These are phyloP conservation scores for Heritiera littoralis DNA, from an alignment of 345 rosid genomes.

Conservation along the genomic window DNA sequence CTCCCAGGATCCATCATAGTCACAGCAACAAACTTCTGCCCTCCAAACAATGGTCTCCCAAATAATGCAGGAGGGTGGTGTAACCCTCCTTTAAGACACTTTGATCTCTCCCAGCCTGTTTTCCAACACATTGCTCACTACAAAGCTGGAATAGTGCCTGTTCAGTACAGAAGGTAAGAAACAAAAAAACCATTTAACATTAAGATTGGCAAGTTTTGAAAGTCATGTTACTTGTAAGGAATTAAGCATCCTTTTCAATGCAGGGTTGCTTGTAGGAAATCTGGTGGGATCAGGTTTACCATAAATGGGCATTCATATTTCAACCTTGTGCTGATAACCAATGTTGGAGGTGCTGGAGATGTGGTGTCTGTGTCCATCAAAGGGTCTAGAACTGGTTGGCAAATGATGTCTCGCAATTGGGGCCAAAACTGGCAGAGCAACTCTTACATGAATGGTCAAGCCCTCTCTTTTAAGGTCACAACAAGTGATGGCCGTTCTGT, in stretches of 20 bases:
- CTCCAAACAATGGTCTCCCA: slow-evolving; percentile 6
- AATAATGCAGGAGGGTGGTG: slow-evolving; percentile 16
- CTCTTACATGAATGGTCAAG: slow-evolving; percentile 24
- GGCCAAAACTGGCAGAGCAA: slow-evolving; percentile 39
- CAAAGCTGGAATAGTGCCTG: slow-evolving; percentile 42
- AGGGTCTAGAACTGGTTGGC: slow-evolving; percentile 42
- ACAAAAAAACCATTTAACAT: not conserved
- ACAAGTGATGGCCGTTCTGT: slow-evolving; percentile 27
- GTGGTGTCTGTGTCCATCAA: slow-evolving; percentile 36
- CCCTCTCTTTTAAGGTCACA: slow-evolving; percentile 28
- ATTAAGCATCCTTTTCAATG: not conserved
- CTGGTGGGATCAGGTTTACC: slow-evolving; percentile 42
- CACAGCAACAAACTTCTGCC: slow-evolving; percentile 19
- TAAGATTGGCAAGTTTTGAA: not conserved
- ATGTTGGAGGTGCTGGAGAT: slow-evolving; percentile 46
- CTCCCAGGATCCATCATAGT: slow-evolving; percentile 11
- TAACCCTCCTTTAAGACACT: slow-evolving; percentile 17
- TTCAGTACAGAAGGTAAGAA: slow-evolving; percentile 28
- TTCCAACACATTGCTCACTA: slow-evolving; percentile 32
- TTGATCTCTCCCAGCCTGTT: slow-evolving; percentile 15
- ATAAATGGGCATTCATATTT: slow-evolving; percentile 45
- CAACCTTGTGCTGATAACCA: slow-evolving; percentile 46
- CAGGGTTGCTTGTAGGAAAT: slow-evolving; percentile 39
- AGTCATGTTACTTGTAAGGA: slow-evolving; percentile 26
- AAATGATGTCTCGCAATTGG: slow-evolving; percentile 46